Evolutionary conservation across 352 stramenopile genomes (phyloP), one percentile per base, ranked within the genome.

Genomic region (Pythium pectinolyticum): DNA sequence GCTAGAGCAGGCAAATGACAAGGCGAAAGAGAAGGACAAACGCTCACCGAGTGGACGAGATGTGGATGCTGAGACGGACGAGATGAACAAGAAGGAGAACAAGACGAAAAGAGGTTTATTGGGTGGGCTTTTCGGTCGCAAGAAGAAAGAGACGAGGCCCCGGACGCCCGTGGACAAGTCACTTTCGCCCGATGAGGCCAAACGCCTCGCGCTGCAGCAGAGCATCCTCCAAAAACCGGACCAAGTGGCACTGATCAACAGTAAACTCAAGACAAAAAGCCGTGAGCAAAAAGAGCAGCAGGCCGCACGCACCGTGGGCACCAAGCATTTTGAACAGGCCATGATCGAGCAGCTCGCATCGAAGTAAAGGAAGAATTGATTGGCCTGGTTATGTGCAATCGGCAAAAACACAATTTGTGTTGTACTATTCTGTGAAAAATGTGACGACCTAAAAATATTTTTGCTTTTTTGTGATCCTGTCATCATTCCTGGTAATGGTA

Each of bases 271-370:
- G 28, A 84, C 69, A 24, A 61, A 66, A 28, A 39, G 57, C 9
- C 67, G 66, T 4, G 63, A 66, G 28, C 67, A 77, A 32, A 84
- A 84, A 52, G 73, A 87, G 34, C 46, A 27, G 8, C 73, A 77
- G 12, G 75, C 61, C 3, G 57, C 55, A 20, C 43, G 51, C 20
- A 74, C 70, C 7, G 30, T 90, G 9, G 76, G 77, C 40, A 86
- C 78, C 0, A 69, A 72, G 28, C 64, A 67, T 11, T 90, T 88
- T 53, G 76, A 84, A 25, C 66, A 79, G 12, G 57, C 75, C 0
- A 83, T 87, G 45, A 30, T 87, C 8, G 55, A 86, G 5, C 74
- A 86, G 45, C 62, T 89, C n/a, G 60, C 47, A 59, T 17, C 28
- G 9, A 25, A 54, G 48, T 43, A n/a, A n/a, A n/a, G n/a, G n/a